Percentiles rank a stretch among this genome's conserved stretches.
phyloP scores from a whole-genome alignment of 2,329 filamentous ascomycete species.

The Arachnomyces sp. region DNA sequence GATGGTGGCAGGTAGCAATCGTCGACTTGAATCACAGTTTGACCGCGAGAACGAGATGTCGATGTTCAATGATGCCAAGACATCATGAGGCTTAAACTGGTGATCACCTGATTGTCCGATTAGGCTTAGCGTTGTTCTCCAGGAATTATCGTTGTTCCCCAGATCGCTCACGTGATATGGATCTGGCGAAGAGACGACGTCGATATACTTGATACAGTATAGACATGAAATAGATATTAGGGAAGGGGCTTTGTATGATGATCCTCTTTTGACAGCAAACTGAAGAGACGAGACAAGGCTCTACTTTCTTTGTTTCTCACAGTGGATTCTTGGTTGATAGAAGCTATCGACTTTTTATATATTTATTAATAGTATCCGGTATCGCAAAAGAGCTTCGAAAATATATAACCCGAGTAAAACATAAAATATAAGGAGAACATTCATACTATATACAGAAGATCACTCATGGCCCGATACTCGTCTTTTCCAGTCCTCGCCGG shows the following conservation, averaged over 20 bases:
- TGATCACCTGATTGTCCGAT: slow-evolving; percentile 22
- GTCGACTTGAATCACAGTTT: too few species aligned
- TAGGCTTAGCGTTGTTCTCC: slow-evolving; percentile 8
- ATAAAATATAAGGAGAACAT: background rate
- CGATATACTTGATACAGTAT: too few species aligned
- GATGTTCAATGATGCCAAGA: slow-evolving; percentile 15
- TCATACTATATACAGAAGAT: slow-evolving; percentile 7
- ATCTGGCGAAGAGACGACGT: too few species aligned
- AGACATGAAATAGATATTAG: too few species aligned
- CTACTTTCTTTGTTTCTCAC: too few species aligned
- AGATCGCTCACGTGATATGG: slow-evolving; percentile 9
- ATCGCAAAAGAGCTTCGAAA: slow-evolving; percentile 3
- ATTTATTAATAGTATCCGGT: slow-evolving; percentile 13
- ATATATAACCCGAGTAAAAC: slow-evolving; percentile 13
- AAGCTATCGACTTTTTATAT: slow-evolving; percentile 16
- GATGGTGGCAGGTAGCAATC: slow-evolving; percentile 14
- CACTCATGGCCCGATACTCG: slow-evolving; percentile 60
- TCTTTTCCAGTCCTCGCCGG: slow-evolving; percentile 80
- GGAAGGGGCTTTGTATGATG: too few species aligned
- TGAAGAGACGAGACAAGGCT: background rate
- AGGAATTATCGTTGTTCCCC: background rate
- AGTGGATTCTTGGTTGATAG: background rate
- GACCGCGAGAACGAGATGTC: slow-evolving; percentile 17
- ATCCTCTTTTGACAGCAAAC: too few species aligned
- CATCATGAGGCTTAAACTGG: too few species aligned